Evolutionary conservation across 2,329 filamentous ascomycete genomes (phyloP).

Genomic region (Berkeleyomyces rouxiae): DNA sequence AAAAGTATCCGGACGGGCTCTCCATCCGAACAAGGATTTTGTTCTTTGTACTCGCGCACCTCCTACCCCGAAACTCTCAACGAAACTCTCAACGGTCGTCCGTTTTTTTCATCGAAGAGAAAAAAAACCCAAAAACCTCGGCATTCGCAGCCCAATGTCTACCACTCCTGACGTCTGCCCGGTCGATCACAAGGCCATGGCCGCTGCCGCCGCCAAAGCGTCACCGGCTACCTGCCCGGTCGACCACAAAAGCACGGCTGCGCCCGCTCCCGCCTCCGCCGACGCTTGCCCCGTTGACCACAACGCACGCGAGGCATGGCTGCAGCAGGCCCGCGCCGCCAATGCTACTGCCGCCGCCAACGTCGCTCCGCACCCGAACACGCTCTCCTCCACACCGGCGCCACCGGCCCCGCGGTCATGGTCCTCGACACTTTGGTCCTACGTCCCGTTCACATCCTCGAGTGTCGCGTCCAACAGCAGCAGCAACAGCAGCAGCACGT

Average conservation of each 20-base stretch:
- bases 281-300: constrained; percentile 73
- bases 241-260: not conserved
- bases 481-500: constrained; percentile 9
- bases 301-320: constrained; percentile 75
- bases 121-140: constrained; percentile 3
- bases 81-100: not conserved
- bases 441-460: constrained; percentile 26
- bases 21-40: not conserved
- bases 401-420: constrained; percentile 23
- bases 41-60: not conserved
- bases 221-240: constrained; percentile 7
- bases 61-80: too few relatives aligned
- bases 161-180: constrained; percentile 12
- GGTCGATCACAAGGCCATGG: constrained; percentile 13
- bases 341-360: constrained; percentile 16
- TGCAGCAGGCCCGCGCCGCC: constrained; percentile 44
- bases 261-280: constrained; percentile 7
- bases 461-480: constrained; percentile 4
- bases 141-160: not conserved
- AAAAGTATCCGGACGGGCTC: not conserved
- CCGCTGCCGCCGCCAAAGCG: constrained; percentile 9
- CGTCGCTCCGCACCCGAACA: constrained; percentile 18
- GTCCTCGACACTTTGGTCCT: constrained; percentile 26
- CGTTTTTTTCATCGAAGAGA: constrained; percentile 8
- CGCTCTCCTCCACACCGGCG: constrained; percentile 11